These are phyloP conservation scores for Geum urbanum DNA, from an alignment of 306 rosid genomes.

Conservation along the genomic window DNA sequence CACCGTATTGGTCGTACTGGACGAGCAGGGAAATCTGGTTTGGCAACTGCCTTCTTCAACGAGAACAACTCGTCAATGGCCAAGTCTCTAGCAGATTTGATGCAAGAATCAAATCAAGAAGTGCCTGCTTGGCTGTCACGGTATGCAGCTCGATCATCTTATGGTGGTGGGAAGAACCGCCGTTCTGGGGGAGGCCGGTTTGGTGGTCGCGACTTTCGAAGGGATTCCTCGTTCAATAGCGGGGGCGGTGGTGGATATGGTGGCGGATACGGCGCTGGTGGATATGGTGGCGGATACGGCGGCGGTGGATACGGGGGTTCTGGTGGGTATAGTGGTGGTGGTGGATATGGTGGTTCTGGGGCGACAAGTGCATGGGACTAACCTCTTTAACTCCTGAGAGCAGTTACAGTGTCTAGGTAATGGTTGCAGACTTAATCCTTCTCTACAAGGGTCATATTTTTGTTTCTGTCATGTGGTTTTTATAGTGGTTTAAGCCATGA, in stretches of 20 bases:
- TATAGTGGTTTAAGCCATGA: conserved; percentile 34
- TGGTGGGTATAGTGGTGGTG: conserved; percentile 63
- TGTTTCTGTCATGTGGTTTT: conserved; percentile 22
- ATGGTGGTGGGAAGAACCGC: conserved; percentile 71
- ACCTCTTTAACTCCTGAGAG: conserved; percentile 28
- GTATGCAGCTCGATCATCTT: conserved; percentile 62
- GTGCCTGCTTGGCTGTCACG: conserved; percentile 82
- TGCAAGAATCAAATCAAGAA: conserved; percentile 79
- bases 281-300: conserved; percentile 40
- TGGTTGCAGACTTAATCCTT: conserved; percentile 36
- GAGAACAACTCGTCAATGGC: conserved; percentile 73
- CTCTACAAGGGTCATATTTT: conserved; percentile 31
- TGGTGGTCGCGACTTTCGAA: conserved; percentile 75
- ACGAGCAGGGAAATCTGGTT: conserved; percentile 81
- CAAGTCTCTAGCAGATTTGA: conserved; percentile 65
- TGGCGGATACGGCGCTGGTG: conserved; percentile 42
- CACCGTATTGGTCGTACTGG: conserved; percentile 95
- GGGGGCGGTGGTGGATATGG: conserved; percentile 63
- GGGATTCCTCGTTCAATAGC: conserved; percentile 52
- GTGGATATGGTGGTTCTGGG: conserved; percentile 58
- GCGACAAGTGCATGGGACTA: conserved; percentile 70
- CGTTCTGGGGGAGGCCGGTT: conserved; percentile 77
- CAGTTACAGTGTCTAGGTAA: conserved; percentile 33
- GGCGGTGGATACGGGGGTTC: conserved; percentile 52
- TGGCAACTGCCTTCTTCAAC: conserved; percentile 86